These are phyloP conservation scores for Pleurotus eryngii DNA, from an alignment of 768 basidiomycete genomes.

Conservation along the genomic window DNA sequence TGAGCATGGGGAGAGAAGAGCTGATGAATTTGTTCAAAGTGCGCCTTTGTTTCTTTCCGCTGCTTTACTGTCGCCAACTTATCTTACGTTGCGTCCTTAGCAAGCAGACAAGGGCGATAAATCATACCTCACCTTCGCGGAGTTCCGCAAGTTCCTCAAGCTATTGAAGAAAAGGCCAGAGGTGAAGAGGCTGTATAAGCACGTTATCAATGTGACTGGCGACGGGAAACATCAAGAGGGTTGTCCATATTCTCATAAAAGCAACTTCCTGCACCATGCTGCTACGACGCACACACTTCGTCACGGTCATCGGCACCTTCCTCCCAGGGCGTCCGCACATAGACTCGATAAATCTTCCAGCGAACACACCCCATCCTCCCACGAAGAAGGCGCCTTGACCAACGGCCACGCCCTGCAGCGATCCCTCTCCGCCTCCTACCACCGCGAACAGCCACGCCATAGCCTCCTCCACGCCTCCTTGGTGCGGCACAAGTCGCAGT, in stretches of 20 bases:
- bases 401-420: neutral
- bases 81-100: constrained; percentile 31
- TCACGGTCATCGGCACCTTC: neutral
- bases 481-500: neutral
- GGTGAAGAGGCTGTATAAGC: constrained; percentile 59
- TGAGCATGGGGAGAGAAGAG: constrained; percentile 51
- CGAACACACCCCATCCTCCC: neutral
- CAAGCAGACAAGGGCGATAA: constrained; percentile 55
- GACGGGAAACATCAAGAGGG: neutral
- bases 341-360: neutral
- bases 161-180: constrained; percentile 84
- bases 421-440: constrained; percentile 1
- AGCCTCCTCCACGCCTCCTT: neutral
- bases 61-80: neutral
- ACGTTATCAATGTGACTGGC: constrained; percentile 22
- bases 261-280: neutral
- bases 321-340: neutral
- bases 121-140: constrained; percentile 68
- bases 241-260: neutral
- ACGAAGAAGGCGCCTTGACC: neutral
- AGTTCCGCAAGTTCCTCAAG: constrained; percentile 82
- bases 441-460: neutral
- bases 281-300: neutral
- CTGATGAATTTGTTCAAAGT: constrained; percentile 61
- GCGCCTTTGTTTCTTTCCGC: neutral